Base-by-base conservation (phyloP, 163 green algal species). In the Volvox carteri region DNA sequence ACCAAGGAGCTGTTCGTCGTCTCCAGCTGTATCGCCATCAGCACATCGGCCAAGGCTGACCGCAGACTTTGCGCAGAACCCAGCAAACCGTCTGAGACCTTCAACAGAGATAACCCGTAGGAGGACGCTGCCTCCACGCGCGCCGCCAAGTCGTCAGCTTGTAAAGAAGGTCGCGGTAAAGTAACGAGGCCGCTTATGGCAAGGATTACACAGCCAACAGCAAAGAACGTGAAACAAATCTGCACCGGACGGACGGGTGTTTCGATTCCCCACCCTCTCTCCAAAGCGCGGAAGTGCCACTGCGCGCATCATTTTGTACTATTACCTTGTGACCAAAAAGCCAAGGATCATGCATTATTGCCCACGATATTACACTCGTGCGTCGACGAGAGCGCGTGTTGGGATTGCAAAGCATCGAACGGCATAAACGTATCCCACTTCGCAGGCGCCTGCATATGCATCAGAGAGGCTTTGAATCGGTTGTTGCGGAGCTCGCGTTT, bases 271-370 rank as follows among this genome's bases (percentile, higher is more conserved):
- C n/a, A n/a, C n/a, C n/a, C n/a, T n/a, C n/a, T n/a, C n/a, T n/a
- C n/a, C n/a, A n/a, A n/a, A n/a, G n/a, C n/a, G n/a, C n/a, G n/a
- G n/a, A n/a, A n/a, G n/a, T n/a, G n/a, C n/a, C n/a, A 35, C 33
- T 52, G 8, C 68, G 39, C 68, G 68, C n/a, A n/a, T n/a, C n/a
- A n/a, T n/a, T n/a, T n/a, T n/a, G n/a, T n/a, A n/a, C n/a, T n/a
- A 46, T 50, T 33, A 88, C 83, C 83, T 88, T 88, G 50, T 88
- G 39, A 2, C 48, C 83, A 4, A 35, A 35, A 18, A 88, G 39
- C 83, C 83, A 88, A 5, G 83, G 65, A 35, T 88, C 83, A 37
- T 81, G 68, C 83, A 88, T 81, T 19, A 88, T 50, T 28, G 80
- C 68, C 42, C 35, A 81, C 4, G 68, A 44, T 7, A 88, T 46